Evolutionary conservation across 2,329 filamentous ascomycete species (phyloP), one percentile per base, ranked within the genome.

Genomic region (Colletotrichum gloeosporioides): DNA sequence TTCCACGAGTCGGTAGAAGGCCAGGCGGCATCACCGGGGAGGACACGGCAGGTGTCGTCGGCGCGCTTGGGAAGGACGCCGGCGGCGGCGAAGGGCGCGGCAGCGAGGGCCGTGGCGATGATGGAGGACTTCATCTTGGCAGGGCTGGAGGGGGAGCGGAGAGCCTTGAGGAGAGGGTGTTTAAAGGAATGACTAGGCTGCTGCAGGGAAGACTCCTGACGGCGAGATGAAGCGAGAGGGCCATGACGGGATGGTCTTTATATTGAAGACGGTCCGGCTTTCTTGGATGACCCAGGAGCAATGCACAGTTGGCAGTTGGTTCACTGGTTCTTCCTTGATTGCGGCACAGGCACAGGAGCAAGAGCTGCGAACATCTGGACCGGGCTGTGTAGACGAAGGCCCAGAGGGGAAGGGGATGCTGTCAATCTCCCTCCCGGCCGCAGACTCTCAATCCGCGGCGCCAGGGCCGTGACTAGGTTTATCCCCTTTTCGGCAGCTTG

Each of bases 11-110:
- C 62, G 1, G 78, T 27, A 0, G 83, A 82, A 0, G 92, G 92
- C 90, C 91, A 93, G 79, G 86, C 87, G 1, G 77, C n/a, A 72
- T 92, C 89, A 18, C 87, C 87, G 1, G 91, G 90, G 53, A 89
- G 85, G 81, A 86, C 88, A 15, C 85, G 85, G 79, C 88, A 53
- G 13, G 29, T 25, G 31, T 71, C 62, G 12, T 64, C 66, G 31
- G 59, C 75, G 61, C 72, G 75, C 67, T 75, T 75, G 36, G 62
- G 75, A 57, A 76, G 74, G 25, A 74, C 57, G 6, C 61, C 71
- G 13, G 75, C 66, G 31, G 75, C 63, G 53, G 61, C 71, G 53
- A 77, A 66, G 53, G 75, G 71, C 53, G 57, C 72, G 53, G 63
- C 72, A 31, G 63, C 75, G 18, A 75, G 53, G 49, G 72, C 67